A percentile compares a stretch with the other conserved stretches of the same genome.
Evolutionary conservation across 495 filamentous ascomycete species (phyloP).

Genomic region (Bathelium albidoporum): DNA sequence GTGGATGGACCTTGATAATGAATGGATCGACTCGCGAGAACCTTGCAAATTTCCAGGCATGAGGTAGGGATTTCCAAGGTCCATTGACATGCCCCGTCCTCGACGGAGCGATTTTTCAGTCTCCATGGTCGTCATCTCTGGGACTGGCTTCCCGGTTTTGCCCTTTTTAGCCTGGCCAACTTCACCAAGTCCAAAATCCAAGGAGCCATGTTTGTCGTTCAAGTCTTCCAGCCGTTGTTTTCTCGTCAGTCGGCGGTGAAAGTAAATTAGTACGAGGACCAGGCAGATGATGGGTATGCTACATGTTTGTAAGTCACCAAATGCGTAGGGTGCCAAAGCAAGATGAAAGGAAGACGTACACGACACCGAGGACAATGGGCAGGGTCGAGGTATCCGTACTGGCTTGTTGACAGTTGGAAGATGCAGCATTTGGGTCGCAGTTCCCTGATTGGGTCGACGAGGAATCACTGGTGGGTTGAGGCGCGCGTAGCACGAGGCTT

Average conservation of each 20-base stretch:
- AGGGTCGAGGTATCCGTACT: constrained; percentile 44
- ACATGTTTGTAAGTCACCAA: constrained; percentile 20
- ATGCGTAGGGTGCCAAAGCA: too few species aligned
- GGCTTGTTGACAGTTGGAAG: constrained; percentile 15
- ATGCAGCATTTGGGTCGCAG: constrained; percentile 18
- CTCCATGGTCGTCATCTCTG: constrained; percentile 36
- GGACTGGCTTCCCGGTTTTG: constrained; percentile 36
- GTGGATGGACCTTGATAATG: constrained; percentile 61
- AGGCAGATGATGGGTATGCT: constrained; percentile 70
- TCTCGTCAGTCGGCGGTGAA: constrained; percentile 67
- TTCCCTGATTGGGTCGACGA: constrained; percentile 1
- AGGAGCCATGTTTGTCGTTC: constrained; percentile 78
- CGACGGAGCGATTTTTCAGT: constrained; percentile 43
- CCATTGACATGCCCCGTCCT: constrained; percentile 67
- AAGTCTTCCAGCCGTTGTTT: constrained; percentile 69
- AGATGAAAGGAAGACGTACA: constrained; percentile 50
- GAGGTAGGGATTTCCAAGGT: constrained; percentile 79
- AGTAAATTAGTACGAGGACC: constrained; percentile 55
- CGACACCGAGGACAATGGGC: constrained; percentile 68
- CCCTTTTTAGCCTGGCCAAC: constrained; percentile 34
- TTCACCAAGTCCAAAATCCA: constrained; percentile 80
- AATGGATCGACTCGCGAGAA: constrained; percentile 77
- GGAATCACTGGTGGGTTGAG: neutral
- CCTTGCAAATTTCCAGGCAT: constrained; percentile 69
- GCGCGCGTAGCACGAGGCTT: neutral